Conservation (phyloP, 2,329 filamentous ascomycete species). For the Cercospora sp. region DNA sequence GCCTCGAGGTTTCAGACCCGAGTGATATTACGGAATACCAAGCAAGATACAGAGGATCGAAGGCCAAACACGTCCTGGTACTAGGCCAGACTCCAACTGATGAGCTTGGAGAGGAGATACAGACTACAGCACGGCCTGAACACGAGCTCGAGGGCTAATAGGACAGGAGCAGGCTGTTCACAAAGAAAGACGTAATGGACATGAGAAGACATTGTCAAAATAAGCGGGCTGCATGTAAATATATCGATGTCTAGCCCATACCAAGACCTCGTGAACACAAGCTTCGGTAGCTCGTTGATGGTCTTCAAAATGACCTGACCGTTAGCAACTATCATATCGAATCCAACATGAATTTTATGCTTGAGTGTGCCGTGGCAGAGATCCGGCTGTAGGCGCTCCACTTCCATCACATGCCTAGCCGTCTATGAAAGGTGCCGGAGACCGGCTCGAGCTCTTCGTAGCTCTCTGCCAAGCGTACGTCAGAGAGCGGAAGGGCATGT, state of each 20-base stretch:
- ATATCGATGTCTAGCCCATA: neutral
- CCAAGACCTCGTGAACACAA: neutral
- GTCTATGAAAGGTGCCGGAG: neutral
- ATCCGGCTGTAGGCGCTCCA: neutral
- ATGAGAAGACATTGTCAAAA: neutral
- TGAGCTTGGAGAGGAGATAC: neutral
- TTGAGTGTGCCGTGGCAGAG: neutral
- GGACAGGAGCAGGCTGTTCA: neutral
- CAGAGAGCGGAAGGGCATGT: neutral
- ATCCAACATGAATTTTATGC: neutral
- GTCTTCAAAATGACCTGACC: neutral
- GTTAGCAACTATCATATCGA: neutral
- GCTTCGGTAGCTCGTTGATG: neutral
- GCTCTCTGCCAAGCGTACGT: conserved; percentile 1
- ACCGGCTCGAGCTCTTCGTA: neutral
- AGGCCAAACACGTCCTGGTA: neutral
- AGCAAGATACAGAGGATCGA: neutral
- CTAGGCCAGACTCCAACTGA: neutral
- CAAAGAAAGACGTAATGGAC: neutral
- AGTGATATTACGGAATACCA: neutral
- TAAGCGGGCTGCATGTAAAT: neutral
- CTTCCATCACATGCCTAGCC: neutral
- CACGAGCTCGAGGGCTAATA: neutral
- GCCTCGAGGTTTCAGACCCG: neutral
- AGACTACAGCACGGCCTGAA: neutral